Percentiles rank a stretch among this genome's conserved stretches.
Evolutionary conservation across 1,139 yeast species (phyloP).

Genomic region (Nakaseomyces kungkrabaensis): DNA sequence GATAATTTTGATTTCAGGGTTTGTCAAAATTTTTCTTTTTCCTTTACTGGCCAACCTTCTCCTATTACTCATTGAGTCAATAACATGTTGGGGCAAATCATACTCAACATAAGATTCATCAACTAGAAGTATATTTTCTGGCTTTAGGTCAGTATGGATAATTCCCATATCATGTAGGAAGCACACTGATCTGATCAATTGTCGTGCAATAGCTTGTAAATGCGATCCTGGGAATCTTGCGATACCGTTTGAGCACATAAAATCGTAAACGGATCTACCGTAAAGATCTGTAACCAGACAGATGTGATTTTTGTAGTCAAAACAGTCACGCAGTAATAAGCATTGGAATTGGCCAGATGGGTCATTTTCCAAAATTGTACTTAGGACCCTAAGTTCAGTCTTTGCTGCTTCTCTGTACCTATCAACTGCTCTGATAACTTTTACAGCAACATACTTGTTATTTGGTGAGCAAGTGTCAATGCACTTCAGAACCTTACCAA

Average conservation of each 20-base stretch:
- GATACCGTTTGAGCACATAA: constrained; percentile 66
- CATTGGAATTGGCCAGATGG: constrained; percentile 26
- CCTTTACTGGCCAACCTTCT: constrained; percentile 30
- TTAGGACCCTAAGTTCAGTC: constrained; percentile 64
- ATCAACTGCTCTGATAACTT: constrained; percentile 73
- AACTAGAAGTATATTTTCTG: constrained; percentile 80
- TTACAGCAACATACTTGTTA: constrained; percentile 69
- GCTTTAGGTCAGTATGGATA: constrained; percentile 88
- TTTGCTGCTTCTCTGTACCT: constrained; percentile 79
- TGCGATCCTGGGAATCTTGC: constrained; percentile 72
- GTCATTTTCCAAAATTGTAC: constrained; percentile 66
- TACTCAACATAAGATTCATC: constrained; percentile 39
- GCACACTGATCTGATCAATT: constrained; percentile 74
- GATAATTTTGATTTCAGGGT: constrained; percentile 79
- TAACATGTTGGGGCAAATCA: constrained; percentile 16
- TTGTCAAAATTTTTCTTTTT: constrained; percentile 44
- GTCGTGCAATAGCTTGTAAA: constrained; percentile 81
- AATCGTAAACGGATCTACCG: constrained; percentile 81
- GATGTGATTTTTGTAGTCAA: constrained; percentile 88
- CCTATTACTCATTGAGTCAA: constrained; percentile 21
- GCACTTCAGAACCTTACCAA: constrained; percentile 86
- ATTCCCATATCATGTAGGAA: constrained; percentile 81
- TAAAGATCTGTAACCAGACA: constrained; percentile 85
- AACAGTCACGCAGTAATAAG: constrained; percentile 57
- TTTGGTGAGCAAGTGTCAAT: constrained; percentile 36